A percentile compares a stretch with the other conserved stretches of the same genome.
phyloP scores from a whole-genome alignment of 495 filamentous ascomycete genomes.

The Acidiella bohemica region DNA sequence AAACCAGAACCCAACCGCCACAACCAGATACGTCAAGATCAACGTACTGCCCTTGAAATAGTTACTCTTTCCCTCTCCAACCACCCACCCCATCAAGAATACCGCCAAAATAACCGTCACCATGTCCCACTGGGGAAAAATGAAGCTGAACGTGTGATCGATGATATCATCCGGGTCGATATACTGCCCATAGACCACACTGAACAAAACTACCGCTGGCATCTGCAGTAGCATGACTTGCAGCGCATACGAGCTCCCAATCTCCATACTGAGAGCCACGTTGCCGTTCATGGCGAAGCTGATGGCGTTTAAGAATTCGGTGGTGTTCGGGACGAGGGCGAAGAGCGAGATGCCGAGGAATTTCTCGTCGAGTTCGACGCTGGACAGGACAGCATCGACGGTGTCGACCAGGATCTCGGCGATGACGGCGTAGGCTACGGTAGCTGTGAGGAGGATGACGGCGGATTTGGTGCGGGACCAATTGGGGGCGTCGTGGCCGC shows the following conservation, averaged over 20 bases:
- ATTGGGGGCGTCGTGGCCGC: constrained; percentile 91
- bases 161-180: constrained; percentile 45
- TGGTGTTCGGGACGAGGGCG: constrained; percentile 93
- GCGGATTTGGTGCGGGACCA: constrained; percentile 88
- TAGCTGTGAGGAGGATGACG: constrained; percentile 78
- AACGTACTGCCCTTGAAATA: constrained; percentile 91
- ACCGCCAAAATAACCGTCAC: constrained; percentile 95
- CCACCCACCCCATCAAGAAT: constrained; percentile 93
- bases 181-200: constrained; percentile 44
- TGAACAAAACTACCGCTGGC: constrained; percentile 83
- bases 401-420: constrained; percentile 95
- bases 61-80: constrained; percentile 94
- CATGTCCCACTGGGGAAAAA: constrained; percentile 99
- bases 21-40: constrained; percentile 83
- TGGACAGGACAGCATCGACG: constrained; percentile 83
- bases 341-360: constrained; percentile 97
- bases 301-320: constrained; percentile 97
- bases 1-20: constrained; percentile 83
- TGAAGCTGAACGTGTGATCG: constrained; percentile 74
- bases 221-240: constrained; percentile 97
- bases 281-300: constrained; percentile 99
- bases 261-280: constrained; percentile 97
- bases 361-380: constrained; percentile 88
- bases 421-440: constrained; percentile 84
- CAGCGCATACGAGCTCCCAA: constrained; percentile 91